These are phyloP conservation scores for Xylariaceae sp. DNA, from an alignment of 2,329 filamentous ascomycete species.

Conservation along the genomic window DNA sequence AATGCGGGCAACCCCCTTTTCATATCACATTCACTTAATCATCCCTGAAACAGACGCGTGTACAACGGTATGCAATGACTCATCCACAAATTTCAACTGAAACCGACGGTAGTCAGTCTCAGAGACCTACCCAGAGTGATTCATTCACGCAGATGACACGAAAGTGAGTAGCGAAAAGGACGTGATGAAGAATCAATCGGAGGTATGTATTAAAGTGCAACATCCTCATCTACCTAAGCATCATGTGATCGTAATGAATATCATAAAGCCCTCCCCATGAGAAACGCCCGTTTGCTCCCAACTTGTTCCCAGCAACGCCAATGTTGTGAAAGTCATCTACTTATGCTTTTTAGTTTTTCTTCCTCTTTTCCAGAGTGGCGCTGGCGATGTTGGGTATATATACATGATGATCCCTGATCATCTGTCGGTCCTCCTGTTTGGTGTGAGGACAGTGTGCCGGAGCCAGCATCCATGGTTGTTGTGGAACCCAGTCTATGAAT, in stretches of 20 bases:
- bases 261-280: slow-evolving; percentile 8
- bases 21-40: too few relatives aligned
- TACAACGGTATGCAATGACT: too few relatives aligned
- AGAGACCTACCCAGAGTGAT: too few relatives aligned
- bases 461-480: not conserved
- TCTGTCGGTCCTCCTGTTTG: not conserved
- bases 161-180: too few relatives aligned
- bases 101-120: too few relatives aligned
- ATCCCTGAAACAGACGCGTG: too few relatives aligned
- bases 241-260: slow-evolving; percentile 10
- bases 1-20: too few relatives aligned
- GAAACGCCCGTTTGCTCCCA: slow-evolving; percentile 11
- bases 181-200: not conserved
- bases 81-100: too few relatives aligned
- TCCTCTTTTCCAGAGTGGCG: not conserved
- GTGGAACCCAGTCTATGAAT: not conserved
- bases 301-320: slow-evolving; percentile 14
- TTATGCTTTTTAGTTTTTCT: not conserved
- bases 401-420: slow-evolving; percentile 11
- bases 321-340: slow-evolving; percentile 3
- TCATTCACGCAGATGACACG: too few relatives aligned
- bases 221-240: slow-evolving; percentile 5
- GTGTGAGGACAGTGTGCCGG: not conserved
- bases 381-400: slow-evolving; percentile 9
- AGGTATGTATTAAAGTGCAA: not conserved